phyloP scores from a whole-genome alignment of 805 yeast genomes.

The Clavispora carvajalis region DNA sequence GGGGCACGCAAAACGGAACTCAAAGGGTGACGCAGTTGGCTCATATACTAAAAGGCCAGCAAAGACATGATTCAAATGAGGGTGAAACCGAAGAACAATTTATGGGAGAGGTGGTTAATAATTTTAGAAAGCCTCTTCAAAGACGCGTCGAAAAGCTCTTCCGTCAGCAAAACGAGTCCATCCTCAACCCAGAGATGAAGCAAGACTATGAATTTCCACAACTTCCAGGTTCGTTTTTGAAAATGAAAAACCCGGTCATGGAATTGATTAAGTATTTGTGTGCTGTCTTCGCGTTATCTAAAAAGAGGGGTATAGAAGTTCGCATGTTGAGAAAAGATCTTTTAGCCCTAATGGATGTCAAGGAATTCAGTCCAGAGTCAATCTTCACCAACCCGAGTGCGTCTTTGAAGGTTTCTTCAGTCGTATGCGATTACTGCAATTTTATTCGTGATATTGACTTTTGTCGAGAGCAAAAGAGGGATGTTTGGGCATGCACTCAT shows the following conservation, averaged over 20 bases:
- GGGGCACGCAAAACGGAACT: constrained; percentile 36
- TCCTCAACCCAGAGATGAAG: constrained; percentile 57
- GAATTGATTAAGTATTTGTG: constrained; percentile 74
- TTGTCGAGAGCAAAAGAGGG: constrained; percentile 57
- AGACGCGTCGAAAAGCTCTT: constrained; percentile 62
- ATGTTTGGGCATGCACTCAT: constrained; percentile 57
- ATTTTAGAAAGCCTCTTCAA: constrained; percentile 57
- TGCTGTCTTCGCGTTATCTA: constrained; percentile 66
- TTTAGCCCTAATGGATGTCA: constrained; percentile 66
- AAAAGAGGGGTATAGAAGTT: constrained; percentile 62
- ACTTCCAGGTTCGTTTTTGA: constrained; percentile 67
- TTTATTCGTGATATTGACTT: constrained; percentile 72
- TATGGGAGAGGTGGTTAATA: constrained; percentile 44
- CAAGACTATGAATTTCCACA: constrained; percentile 68
- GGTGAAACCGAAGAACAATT: constrained; percentile 32
- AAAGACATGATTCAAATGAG: constrained; percentile 28
- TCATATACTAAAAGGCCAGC: constrained; percentile 43
- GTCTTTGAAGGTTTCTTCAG: constrained; percentile 57
- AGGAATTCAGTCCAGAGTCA: constrained; percentile 78
- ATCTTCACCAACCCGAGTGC: constrained; percentile 71
- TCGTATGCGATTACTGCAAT: constrained; percentile 78
- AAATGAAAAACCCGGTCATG: constrained; percentile 63
- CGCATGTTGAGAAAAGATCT: constrained; percentile 71
- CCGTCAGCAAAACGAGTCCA: constrained; percentile 67
- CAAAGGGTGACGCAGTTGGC: constrained; percentile 69